phyloP scores from a whole-genome alignment of 2,329 filamentous ascomycete genomes.

The Sporothrix phasma region DNA sequence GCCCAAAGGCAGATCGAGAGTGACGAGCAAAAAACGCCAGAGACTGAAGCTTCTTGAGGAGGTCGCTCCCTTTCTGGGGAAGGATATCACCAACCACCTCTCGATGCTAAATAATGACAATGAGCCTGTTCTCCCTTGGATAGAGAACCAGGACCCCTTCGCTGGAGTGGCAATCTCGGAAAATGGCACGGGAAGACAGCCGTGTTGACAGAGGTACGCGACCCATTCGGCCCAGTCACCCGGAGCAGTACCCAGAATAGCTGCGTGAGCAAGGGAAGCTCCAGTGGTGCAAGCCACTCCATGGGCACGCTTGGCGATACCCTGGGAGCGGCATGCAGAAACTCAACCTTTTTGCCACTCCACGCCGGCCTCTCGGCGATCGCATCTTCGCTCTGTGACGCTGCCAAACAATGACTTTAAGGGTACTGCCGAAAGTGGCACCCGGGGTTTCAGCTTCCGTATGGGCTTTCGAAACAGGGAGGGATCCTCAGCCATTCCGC shows the following conservation, averaged over 20 bases:
- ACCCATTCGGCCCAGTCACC: not conserved
- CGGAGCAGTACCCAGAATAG: conserved; percentile 8
- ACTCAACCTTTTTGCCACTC: not conserved
- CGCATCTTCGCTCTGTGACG: conserved; percentile 4
- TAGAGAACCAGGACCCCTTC: not conserved
- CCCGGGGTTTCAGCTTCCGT: not conserved
- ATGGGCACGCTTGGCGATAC: not conserved
- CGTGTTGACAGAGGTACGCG: not conserved
- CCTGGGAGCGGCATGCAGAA: not conserved
- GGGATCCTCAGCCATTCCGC: not conserved
- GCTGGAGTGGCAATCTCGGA: no score
- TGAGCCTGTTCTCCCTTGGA: not conserved
- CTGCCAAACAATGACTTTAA: not conserved
- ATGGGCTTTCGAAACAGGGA: conserved; percentile 8
- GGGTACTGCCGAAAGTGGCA: not conserved
- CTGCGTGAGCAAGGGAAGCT: conserved; percentile 2
- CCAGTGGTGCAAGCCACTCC: not conserved
- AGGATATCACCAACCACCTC: not conserved
- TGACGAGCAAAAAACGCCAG: not conserved
- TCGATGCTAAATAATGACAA: not conserved
- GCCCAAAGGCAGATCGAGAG: conserved; percentile 16
- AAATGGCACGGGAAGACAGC: not conserved
- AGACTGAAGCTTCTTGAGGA: not conserved
- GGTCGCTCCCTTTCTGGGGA: not conserved
- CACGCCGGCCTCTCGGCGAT: conserved; percentile 6